Conservation (phyloP, 371 early-diverging fungal genomes). For the Rhizopus microsporus region DNA sequence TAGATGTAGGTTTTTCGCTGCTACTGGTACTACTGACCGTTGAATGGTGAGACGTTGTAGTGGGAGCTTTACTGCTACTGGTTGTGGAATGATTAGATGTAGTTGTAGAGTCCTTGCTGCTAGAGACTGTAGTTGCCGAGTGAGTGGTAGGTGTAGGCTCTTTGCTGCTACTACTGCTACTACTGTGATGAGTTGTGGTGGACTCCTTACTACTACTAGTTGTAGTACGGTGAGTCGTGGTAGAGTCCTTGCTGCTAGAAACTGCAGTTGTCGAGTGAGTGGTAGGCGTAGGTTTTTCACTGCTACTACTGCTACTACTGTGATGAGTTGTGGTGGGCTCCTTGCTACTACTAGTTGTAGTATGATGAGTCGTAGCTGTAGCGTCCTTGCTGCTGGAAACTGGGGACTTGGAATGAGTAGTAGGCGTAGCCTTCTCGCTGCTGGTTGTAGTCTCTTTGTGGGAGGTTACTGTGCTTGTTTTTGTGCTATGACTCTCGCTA, state of each 20-base stretch:
- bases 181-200: too few relatives aligned
- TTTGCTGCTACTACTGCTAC: neutral
- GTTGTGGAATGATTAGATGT: too few relatives aligned
- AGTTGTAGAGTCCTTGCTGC: too few relatives aligned
- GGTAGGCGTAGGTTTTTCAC: neutral
- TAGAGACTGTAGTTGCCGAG: neutral
- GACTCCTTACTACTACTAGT: neutral
- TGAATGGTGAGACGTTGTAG: too few relatives aligned
- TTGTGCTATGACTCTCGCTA: neutral
- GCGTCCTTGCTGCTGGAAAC: neutral
- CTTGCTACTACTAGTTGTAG: neutral
- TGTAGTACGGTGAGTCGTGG: neutral
- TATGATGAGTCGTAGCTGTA: neutral
- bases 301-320: neutral
- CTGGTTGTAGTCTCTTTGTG: neutral
- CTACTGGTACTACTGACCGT: too few relatives aligned
- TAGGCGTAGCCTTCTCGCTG: neutral
- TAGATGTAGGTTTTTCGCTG: neutral
- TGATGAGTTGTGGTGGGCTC: conserved; percentile 6
- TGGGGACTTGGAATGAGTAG: neutral
- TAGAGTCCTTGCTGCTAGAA: neutral
- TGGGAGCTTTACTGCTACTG: too few relatives aligned
- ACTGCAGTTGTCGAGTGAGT: neutral
- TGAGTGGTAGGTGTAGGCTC: too few relatives aligned
- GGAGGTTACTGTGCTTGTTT: neutral